phyloP scores from a whole-genome alignment of 2,329 filamentous ascomycete genomes.

The Nemania bipapillata region DNA sequence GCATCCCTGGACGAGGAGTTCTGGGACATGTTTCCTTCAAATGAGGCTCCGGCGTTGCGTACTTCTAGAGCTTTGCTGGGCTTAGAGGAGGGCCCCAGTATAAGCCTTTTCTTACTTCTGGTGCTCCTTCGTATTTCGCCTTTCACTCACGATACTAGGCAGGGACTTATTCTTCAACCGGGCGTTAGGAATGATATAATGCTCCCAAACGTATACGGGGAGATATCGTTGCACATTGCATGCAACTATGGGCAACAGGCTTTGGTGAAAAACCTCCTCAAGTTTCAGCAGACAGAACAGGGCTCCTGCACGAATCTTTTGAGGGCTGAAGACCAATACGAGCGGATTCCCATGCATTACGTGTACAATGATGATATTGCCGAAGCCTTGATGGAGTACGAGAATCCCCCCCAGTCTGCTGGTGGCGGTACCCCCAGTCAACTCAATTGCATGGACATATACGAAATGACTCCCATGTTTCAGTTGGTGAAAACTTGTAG shows the following conservation, averaged over 20 bases:
- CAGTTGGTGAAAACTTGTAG: neutral
- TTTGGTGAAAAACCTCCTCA: neutral
- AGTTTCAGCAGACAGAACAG: neutral
- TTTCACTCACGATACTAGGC: neutral
- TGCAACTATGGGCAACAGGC: neutral
- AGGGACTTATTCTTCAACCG: neutral
- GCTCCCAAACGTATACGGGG: neutral
- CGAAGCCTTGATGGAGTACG: neutral
- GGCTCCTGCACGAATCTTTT: neutral
- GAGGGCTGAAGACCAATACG: neutral
- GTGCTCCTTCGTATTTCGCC: neutral
- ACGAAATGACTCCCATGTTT: neutral
- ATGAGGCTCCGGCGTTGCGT: neutral
- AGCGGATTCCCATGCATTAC: neutral
- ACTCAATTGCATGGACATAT: too few species aligned
- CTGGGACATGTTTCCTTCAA: neutral
- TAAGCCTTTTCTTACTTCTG: neutral
- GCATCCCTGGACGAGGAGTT: neutral
- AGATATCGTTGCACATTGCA: neutral
- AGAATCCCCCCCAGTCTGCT: neutral
- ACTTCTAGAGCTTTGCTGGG: neutral
- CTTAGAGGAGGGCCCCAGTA: neutral
- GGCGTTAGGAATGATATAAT: neutral
- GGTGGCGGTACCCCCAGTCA: too few species aligned
- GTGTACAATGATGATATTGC: neutral